Evolutionary conservation across 768 basidiomycete species (phyloP).

Genomic region (Termitomyces sp.): DNA sequence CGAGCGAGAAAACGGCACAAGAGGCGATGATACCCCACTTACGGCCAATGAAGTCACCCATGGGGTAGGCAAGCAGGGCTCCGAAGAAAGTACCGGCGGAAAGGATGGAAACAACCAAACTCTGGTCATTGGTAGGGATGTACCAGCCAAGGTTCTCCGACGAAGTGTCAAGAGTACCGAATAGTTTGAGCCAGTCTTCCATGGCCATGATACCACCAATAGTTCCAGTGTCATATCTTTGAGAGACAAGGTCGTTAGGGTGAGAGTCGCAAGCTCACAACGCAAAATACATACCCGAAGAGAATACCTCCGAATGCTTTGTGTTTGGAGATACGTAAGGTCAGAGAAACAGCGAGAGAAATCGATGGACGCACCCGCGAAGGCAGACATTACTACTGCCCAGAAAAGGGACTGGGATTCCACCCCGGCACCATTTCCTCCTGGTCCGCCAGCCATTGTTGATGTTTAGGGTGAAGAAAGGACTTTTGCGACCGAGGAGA

Average conservation of each 20-base stretch:
- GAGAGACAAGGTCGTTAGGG: constrained; percentile 27
- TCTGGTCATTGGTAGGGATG: constrained; percentile 37
- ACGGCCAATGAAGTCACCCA: constrained; percentile 48
- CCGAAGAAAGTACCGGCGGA: constrained; percentile 90
- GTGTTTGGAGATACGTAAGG: not conserved
- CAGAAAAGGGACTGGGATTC: constrained; percentile 26
- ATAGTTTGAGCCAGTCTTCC: constrained; percentile 50
- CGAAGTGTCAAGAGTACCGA: constrained; percentile 31
- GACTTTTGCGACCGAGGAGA: not conserved
- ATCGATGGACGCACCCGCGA: constrained; percentile 28
- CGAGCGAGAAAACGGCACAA: constrained; percentile 57
- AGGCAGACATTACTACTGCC: constrained; percentile 35
- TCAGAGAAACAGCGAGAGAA: not conserved
- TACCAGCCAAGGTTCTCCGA: constrained; percentile 30
- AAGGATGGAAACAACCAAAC: constrained; percentile 57
- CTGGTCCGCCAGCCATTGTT: constrained; percentile 28
- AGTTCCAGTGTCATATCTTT: constrained; percentile 75
- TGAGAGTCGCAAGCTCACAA: not conserved
- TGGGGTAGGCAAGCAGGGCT: constrained; percentile 44
- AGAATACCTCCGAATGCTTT: constrained; percentile 45
- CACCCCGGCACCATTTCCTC: constrained; percentile 28
- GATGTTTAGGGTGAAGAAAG: constrained; percentile 1
- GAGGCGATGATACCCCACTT: constrained; percentile 58
- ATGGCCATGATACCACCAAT: constrained; percentile 77
- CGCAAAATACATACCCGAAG: constrained; percentile 28